Conservation (phyloP, 371 early-diverging fungal species). For the Rhizomucor pusillus region DNA sequence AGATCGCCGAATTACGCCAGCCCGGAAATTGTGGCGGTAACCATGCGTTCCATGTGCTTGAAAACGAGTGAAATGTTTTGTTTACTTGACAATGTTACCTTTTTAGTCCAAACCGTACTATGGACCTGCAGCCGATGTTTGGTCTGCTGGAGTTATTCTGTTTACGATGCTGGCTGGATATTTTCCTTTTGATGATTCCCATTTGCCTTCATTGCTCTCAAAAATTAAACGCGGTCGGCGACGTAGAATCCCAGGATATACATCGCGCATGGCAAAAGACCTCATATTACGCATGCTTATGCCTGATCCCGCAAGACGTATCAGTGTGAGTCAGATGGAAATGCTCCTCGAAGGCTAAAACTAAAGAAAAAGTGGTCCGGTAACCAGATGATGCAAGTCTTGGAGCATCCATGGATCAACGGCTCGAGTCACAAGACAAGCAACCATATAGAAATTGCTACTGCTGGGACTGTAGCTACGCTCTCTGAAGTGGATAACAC, state of each 20-base stretch:
- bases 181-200: slow-evolving; percentile 81
- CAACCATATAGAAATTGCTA: background rate
- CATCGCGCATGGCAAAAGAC: slow-evolving; percentile 60
- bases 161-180: slow-evolving; percentile 69
- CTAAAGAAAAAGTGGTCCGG: background rate
- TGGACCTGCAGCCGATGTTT: slow-evolving; percentile 75
- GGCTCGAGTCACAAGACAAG: background rate
- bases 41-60: slow-evolving; percentile 38
- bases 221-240: slow-evolving; percentile 57
- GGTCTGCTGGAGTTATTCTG: slow-evolving; percentile 74
- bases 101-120: slow-evolving; percentile 69
- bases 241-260: slow-evolving; percentile 53
- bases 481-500: background rate
- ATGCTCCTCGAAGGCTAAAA: too few relatives aligned
- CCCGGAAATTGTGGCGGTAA: slow-evolving; percentile 82
- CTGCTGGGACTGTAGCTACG: background rate
- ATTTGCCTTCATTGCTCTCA: slow-evolving; percentile 58
- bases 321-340: slow-evolving; percentile 36
- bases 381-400: slow-evolving; percentile 27
- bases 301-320: slow-evolving; percentile 32
- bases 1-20: slow-evolving; percentile 89
- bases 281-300: slow-evolving; percentile 29
- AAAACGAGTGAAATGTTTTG: slow-evolving; percentile 53
- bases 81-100: slow-evolving; percentile 78
- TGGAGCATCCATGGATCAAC: slow-evolving; percentile 36